These are phyloP conservation scores for Colletotrichum cordylinicola DNA, from an alignment of 2,329 filamentous ascomycete genomes.

Conservation along the genomic window DNA sequence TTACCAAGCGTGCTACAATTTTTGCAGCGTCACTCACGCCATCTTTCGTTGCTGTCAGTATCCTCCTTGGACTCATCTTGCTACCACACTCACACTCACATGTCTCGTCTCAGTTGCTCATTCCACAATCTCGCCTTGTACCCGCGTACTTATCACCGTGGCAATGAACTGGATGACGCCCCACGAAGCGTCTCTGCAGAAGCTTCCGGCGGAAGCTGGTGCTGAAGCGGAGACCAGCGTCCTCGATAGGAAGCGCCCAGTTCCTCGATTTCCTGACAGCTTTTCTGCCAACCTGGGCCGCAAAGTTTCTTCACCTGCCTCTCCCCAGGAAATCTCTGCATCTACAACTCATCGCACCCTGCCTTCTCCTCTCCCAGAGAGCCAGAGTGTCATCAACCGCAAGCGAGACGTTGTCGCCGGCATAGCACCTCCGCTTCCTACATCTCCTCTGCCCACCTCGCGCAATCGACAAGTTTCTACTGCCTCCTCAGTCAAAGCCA, in stretches of 20 bases:
- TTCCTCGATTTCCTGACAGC: conserved; percentile 8
- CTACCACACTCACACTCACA: not conserved
- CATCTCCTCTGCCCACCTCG: not conserved
- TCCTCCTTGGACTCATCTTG: not conserved
- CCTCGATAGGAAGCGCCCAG: conserved; percentile 18
- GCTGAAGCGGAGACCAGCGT: conserved; percentile 17
- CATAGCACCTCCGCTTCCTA: not conserved
- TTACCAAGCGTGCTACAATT: not conserved
- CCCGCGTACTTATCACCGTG: not conserved
- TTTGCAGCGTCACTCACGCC: not conserved
- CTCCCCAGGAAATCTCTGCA: not conserved
- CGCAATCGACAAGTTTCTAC: conserved; percentile 3
- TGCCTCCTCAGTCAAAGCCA: conserved; percentile 16
- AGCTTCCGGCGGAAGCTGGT: conserved; percentile 4
- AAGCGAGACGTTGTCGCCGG: conserved; percentile 7
- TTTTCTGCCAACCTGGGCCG: conserved; percentile 21
- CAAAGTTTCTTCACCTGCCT: not conserved
- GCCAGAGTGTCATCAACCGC: not conserved
- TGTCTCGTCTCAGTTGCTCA: not conserved
- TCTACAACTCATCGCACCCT: not conserved
- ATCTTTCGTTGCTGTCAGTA: not conserved
- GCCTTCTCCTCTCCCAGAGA: not conserved
- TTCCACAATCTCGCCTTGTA: not conserved
- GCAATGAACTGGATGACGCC: not conserved
- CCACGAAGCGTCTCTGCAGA: not conserved